These are phyloP conservation scores for Saccharum spontaneum DNA, from an alignment of 176 grass and related monocot genomes.

Conservation along the genomic window DNA sequence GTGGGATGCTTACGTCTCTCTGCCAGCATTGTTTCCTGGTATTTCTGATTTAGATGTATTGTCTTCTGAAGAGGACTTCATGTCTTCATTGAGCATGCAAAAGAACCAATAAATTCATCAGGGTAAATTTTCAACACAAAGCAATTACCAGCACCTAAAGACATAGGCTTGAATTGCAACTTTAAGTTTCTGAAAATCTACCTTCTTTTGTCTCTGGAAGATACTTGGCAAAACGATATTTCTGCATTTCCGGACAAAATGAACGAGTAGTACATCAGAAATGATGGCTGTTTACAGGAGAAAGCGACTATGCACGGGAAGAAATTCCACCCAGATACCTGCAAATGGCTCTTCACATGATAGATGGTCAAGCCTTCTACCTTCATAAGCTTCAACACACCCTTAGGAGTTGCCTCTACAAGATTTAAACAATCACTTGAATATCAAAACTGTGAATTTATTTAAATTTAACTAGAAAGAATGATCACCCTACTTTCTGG, in stretches of 20 bases:
- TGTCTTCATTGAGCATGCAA: conserved; percentile 48
- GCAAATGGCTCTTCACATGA: conserved; percentile 97
- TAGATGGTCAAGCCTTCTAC: conserved; percentile 81
- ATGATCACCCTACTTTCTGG: conserved; percentile 58
- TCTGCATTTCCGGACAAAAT: conserved; percentile 46
- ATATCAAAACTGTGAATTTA: background rate
- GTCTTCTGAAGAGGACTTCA: conserved; percentile 54
- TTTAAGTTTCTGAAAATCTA: conserved; percentile 1
- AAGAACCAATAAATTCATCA: background rate
- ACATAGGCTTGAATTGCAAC: background rate
- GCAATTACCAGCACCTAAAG: background rate
- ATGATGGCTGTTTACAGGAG: background rate
- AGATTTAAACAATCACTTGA: conserved; percentile 12
- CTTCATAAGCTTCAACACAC: conserved; percentile 87
- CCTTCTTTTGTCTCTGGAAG: conserved; percentile 82
- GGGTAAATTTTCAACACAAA: background rate
- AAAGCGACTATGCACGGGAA: background rate
- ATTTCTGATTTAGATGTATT: conserved; percentile 41
- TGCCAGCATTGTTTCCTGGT: conserved; percentile 30
- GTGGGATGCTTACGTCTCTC: conserved; percentile 52
- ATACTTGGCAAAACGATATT: conserved; percentile 68
- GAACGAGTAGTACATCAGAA: background rate
- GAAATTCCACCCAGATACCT: conserved; percentile 51
- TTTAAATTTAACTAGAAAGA: conserved; percentile 18
- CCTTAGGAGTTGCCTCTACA: conserved; percentile 90